These are phyloP conservation scores for Aspergillus cejpii DNA, from an alignment of 2,329 filamentous ascomycete species.

Conservation along the genomic window DNA sequence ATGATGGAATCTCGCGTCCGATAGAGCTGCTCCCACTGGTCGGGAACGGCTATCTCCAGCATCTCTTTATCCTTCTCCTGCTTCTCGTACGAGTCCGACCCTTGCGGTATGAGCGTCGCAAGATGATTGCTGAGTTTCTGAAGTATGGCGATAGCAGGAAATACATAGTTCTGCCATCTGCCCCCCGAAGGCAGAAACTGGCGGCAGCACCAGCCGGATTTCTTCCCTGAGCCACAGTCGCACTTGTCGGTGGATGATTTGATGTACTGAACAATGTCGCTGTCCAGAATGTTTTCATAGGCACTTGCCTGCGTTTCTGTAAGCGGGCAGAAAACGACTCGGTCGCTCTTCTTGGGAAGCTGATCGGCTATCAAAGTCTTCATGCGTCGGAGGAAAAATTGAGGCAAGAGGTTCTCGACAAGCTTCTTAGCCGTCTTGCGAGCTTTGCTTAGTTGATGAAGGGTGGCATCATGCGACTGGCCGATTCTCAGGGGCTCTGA, in stretches of 20 bases:
- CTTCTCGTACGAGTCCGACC: conserved; percentile 60
- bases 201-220: conserved; percentile 76
- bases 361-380: conserved; percentile 89
- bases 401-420: conserved; percentile 77
- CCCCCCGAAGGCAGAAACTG: conserved; percentile 53
- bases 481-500: conserved; percentile 74
- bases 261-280: conserved; percentile 63
- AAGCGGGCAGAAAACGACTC: conserved; percentile 89
- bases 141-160: conserved; percentile 72
- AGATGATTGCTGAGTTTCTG: conserved; percentile 90
- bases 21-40: conserved; percentile 68
- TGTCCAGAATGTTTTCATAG: conserved; percentile 74
- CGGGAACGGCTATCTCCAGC: conserved; percentile 67
- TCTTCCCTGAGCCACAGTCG: conserved; percentile 60
- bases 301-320: conserved; percentile 73
- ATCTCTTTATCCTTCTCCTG: conserved; percentile 69
- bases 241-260: conserved; percentile 62
- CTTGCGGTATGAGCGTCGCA: conserved; percentile 71
- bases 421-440: conserved; percentile 77
- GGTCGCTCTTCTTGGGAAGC: conserved; percentile 87
- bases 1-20: conserved; percentile 68
- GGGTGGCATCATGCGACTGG: conserved; percentile 85
- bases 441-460: conserved; percentile 71
- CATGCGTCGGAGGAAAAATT: conserved; percentile 86
- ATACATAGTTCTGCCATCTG: conserved; percentile 70